Evolutionary conservation across 768 basidiomycete genomes (phyloP).

Genomic region (Naganishia vishniacii): DNA sequence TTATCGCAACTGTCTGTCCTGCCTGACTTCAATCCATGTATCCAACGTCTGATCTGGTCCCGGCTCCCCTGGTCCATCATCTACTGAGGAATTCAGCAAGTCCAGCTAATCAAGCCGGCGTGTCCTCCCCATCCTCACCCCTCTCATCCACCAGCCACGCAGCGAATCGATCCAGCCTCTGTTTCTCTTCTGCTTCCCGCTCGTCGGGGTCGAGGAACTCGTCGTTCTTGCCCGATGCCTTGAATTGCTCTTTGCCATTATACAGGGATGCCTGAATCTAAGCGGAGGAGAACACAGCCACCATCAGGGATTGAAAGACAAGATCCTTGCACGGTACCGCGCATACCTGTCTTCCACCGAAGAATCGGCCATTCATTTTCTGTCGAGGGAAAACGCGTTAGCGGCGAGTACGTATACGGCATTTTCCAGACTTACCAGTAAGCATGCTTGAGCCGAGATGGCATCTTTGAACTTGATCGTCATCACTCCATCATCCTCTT

Average conservation of each 20-base stretch:
- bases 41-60: too few species aligned
- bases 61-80: too few species aligned
- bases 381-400: conserved; percentile 38
- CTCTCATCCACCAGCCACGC: conserved; percentile 65
- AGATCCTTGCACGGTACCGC: background rate
- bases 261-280: conserved; percentile 72
- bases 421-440: conserved; percentile 58
- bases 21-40: too few species aligned
- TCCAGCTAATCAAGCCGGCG: conserved; percentile 4
- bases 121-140: conserved; percentile 31
- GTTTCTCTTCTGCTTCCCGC: conserved; percentile 63
- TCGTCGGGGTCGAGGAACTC: conserved; percentile 54
- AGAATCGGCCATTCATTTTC: conserved; percentile 94
- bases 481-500: conserved; percentile 89
- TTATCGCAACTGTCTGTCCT: too few species aligned
- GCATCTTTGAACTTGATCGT: conserved; percentile 92
- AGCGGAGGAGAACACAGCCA: background rate
- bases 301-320: background rate
- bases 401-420: conserved; percentile 1
- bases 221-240: conserved; percentile 68
- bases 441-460: conserved; percentile 85
- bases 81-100: background rate
- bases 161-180: conserved; percentile 79
- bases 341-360: conserved; percentile 64
- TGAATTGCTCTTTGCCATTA: conserved; percentile 74